These are phyloP conservation scores for Ophiostoma populinum DNA, from an alignment of 2,329 filamentous ascomycete genomes.

Conservation along the genomic window DNA sequence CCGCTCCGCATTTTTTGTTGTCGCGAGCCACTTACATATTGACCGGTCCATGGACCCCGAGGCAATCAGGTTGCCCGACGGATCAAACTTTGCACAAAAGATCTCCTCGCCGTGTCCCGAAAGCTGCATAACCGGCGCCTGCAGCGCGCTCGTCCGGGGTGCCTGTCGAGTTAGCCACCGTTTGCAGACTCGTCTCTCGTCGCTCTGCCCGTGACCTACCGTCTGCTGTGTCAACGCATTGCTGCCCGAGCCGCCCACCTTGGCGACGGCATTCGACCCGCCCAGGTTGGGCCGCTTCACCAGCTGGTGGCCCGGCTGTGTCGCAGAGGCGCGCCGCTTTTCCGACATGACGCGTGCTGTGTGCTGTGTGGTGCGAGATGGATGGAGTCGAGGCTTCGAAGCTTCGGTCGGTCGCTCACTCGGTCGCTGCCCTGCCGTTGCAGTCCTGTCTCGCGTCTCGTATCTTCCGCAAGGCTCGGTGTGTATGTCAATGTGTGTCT, in stretches of 20 bases:
- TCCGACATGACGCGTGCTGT: no score
- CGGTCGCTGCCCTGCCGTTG: no score
- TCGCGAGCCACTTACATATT: conserved; percentile 70
- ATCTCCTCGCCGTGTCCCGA: conserved; percentile 72
- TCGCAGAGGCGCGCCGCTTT: conserved; percentile 73
- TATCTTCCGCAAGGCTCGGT: background rate
- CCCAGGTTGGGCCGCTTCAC: conserved; percentile 75
- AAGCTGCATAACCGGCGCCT: conserved; percentile 88
- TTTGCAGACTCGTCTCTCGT: background rate
- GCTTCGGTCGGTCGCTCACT: background rate
- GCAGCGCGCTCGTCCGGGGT: conserved; percentile 62
- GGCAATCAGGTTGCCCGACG: conserved; percentile 72
- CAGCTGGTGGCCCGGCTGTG: conserved; percentile 60
- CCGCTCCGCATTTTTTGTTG: no score
- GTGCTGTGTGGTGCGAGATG: conserved; percentile 4
- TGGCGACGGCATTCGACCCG: conserved; percentile 29
- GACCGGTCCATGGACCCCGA: conserved; percentile 91
- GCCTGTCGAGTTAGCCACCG: conserved; percentile 32
- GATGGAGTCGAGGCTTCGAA: background rate
- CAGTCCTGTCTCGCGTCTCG: background rate
- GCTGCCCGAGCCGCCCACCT: conserved; percentile 22
- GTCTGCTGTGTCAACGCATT: conserved; percentile 32
- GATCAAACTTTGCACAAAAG: conserved; percentile 80
- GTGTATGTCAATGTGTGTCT: no score
- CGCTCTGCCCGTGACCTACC: conserved; percentile 11